Conservation (phyloP, 768 basidiomycete genomes). For the Mycena rosella region DNA sequence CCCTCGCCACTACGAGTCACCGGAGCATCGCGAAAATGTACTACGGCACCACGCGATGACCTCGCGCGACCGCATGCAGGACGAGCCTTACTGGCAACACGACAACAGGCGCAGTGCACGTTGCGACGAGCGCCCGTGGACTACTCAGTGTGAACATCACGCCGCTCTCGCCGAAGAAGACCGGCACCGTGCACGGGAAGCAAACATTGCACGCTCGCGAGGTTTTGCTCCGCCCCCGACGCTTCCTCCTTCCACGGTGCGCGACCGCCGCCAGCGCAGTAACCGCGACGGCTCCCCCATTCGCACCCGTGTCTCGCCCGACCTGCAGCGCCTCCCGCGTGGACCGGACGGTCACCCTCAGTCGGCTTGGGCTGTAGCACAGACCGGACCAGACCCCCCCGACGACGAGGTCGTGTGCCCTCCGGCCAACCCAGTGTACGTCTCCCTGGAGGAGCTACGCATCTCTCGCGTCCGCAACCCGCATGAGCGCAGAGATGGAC, state of each 20-base stretch:
- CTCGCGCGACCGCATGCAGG: neutral
- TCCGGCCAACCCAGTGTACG: neutral
- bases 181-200: neutral
- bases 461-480: neutral
- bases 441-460: neutral
- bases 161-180: neutral
- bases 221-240: no score
- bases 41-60: slow-evolving; percentile 2
- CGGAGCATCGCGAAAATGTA: neutral
- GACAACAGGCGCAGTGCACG: no score
- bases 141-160: neutral
- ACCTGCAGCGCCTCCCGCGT: neutral
- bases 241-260: neutral
- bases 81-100: neutral
- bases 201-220: no score
- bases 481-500: neutral
- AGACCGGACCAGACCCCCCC: neutral
- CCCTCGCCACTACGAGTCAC: neutral
- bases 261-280: neutral
- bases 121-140: neutral
- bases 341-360: slow-evolving; percentile 9
- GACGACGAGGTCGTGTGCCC: neutral
- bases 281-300: neutral
- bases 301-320: neutral
- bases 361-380: slow-evolving; percentile 2